Base-by-base conservation (phyloP, 805 yeast species). In the Wickerhamiella qilinensis region DNA sequence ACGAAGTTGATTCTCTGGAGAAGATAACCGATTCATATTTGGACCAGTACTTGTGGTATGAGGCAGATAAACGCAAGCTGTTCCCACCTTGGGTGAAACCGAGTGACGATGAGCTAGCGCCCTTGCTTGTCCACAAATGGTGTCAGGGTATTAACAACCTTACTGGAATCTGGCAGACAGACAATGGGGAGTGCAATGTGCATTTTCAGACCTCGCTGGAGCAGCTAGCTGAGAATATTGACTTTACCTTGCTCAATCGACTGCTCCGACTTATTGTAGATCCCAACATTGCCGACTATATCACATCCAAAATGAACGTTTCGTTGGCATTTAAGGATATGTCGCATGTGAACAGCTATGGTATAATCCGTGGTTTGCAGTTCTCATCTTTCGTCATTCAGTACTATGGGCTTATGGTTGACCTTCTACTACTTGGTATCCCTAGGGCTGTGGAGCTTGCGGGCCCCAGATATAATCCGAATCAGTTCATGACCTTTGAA, bases 51-150 rank as follows among this genome's bases (percentile, higher is more conserved):
- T 61, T 91, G 33, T 91, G 97, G 95, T 88, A 80, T 57, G 97
- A 91, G 54, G 88, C 91, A 8, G 94, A 83, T 39, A 76, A 80
- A 53, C 62, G 95, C 42, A 73, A 76, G 6, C 58, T 91, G 20
- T 91, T 91, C 59, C 99, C 99, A 3, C 78, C 77, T 54, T 91
- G 98, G 98, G 69, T 91, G 30, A 91, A 91, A 54, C 98, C 99
- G 7, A 74, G 81, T 47, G 98, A 91, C 50, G 70, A 81, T 21
- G 98, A 91, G 57, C 78, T 91, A 18, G 93, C 97, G 0, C 98
- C 95, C 0, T 57, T 86, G 24, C 63, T 88, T 43, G 93, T 81
- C 1, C 85, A 88, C 59, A 88, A 86, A 53, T 91, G 95, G 94
- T 75, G 84, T 50, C 93, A 82, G 51, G 94, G 94, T 12, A 67